Conservation (phyloP, 305 asterid species). For the Solanum hybrid region DNA sequence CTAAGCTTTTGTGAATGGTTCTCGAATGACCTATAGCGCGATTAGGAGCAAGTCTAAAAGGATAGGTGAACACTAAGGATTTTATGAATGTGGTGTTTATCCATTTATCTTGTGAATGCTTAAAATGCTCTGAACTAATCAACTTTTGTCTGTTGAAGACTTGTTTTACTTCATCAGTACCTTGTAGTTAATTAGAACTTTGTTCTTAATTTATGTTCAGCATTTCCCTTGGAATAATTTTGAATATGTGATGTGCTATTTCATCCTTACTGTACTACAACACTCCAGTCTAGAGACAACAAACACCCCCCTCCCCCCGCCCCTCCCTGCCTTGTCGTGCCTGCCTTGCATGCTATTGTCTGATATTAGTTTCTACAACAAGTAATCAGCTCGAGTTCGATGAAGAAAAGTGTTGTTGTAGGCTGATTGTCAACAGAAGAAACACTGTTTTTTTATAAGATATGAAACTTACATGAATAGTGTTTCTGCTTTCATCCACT, state of each 20-base stretch:
- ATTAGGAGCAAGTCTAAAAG: background rate
- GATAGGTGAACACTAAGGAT: background rate
- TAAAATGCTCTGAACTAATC: background rate
- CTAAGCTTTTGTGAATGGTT: constrained; percentile 15
- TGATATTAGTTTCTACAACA: background rate
- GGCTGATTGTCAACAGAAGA: background rate
- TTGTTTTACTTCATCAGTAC: background rate
- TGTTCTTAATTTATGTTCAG: background rate
- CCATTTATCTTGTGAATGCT: background rate
- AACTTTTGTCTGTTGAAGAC: background rate
- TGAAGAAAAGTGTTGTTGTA: background rate
- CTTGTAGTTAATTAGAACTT: background rate
- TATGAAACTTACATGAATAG: background rate
- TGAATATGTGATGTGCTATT: background rate
- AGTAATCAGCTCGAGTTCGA: background rate
- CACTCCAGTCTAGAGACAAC: background rate
- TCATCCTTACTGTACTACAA: background rate
- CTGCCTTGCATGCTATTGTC: background rate
- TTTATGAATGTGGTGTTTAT: background rate
- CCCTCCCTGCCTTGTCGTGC: background rate
- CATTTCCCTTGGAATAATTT: background rate
- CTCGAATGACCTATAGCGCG: background rate
- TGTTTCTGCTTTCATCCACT: background rate
- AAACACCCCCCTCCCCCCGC: background rate
- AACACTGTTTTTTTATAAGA: background rate